These are phyloP conservation scores for Leccinellum albellum DNA, from an alignment of 768 basidiomycete genomes.

Conservation along the genomic window DNA sequence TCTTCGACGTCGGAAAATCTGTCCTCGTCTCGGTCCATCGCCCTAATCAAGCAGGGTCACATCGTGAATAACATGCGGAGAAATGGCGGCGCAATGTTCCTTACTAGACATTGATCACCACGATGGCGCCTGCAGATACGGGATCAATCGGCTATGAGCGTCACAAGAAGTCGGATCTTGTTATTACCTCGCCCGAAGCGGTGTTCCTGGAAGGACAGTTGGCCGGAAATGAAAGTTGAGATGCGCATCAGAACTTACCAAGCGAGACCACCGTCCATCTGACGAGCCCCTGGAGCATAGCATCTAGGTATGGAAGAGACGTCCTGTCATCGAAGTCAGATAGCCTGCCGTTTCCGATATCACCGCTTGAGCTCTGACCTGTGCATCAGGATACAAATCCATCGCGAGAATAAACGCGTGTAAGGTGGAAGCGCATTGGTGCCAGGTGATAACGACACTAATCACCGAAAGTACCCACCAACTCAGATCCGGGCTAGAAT, in stretches of 20 bases:
- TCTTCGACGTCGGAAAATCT: slow-evolving; percentile 16
- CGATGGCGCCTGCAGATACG: slow-evolving; percentile 20
- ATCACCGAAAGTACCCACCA: slow-evolving; percentile 11
- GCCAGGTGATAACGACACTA: neutral
- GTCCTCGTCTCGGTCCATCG: slow-evolving; percentile 21
- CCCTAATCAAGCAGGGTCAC: slow-evolving; percentile 9
- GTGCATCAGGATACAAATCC: slow-evolving; percentile 26
- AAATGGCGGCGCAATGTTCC: neutral
- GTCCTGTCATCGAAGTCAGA: slow-evolving; percentile 26
- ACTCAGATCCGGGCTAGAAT: slow-evolving; percentile 23
- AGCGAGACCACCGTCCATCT: slow-evolving; percentile 27
- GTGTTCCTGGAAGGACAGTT: slow-evolving; percentile 15
- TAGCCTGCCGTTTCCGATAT: slow-evolving; percentile 21
- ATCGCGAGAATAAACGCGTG: slow-evolving; percentile 28
- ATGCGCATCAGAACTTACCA: slow-evolving; percentile 6
- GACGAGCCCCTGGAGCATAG: slow-evolving; percentile 36
- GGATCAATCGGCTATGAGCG: slow-evolving; percentile 2
- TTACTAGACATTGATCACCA: slow-evolving; percentile 36
- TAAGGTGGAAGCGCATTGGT: slow-evolving; percentile 16
- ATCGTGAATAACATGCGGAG: neutral
- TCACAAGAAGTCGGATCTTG: neutral
- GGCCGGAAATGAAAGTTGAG: neutral
- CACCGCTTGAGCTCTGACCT: slow-evolving; percentile 23
- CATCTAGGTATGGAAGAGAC: slow-evolving; percentile 40
- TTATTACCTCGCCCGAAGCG: slow-evolving; percentile 13